Evolutionary conservation across 225 moss, liverwort and hornwort genomes (phyloP), one percentile per base, ranked within the genome.

Genomic region (Ulota crispa): DNA sequence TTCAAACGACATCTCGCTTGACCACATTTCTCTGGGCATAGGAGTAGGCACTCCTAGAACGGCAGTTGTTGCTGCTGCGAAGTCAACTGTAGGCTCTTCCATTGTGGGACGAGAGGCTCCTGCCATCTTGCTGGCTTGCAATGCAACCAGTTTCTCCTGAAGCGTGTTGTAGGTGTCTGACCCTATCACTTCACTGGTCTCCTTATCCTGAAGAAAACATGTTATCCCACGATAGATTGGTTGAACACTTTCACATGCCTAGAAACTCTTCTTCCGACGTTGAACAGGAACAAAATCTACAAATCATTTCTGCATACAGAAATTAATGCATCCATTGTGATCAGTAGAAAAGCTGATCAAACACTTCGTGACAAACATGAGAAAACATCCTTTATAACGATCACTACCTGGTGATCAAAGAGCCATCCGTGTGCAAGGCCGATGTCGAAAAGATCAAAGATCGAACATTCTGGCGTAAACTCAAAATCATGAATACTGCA

Each of bases 401-500:
- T 60, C 78, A 85, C 41, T 84, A 96, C 96, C 96, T 96, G 96
- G 64, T 94, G 96, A 87, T 99, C 99, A 75, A 96, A 96, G 66
- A 99, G 96, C 99, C 99, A 99, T 84, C 99, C 99, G 83, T 99
- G 99, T 54, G 93, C 93, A 87, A 99, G 93, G 77, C 96, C 92
- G 82, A 99, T 95, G 85, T 95, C 92, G 80, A 94, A 93, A 67
- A 99, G 99, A 89, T 99, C 99, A 82, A 99, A 99, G 76, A 99
- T 94, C 41, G 92, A 93, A 89, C 96, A 96, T 86, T 99, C 99
- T 63, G 90, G 89, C 37, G 99, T 99, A 71, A 92, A 99, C 85
- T 99, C 99, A 88, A 99, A 99, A 83, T 99, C 99, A 83, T 96
- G 96, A 73, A 96, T 99, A 85, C 99, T 99, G 85, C 79, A 87